Percentiles rank a stretch among this genome's conserved stretches.
Evolutionary conservation across 768 basidiomycete species (phyloP).

Genomic region (Mrakia hoshinonis): DNA sequence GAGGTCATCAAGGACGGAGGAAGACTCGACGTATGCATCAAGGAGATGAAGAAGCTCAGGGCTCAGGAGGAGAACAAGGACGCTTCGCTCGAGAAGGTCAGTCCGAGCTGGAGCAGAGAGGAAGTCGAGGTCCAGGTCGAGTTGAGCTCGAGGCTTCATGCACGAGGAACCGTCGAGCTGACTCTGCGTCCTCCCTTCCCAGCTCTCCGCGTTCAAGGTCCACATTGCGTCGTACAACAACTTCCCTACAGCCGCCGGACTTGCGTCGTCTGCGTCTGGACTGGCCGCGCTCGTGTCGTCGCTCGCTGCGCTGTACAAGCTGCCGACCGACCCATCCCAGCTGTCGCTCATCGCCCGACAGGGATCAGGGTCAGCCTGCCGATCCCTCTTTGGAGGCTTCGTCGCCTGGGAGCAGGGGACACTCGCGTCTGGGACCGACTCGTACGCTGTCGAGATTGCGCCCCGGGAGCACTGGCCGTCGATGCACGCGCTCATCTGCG

Average conservation of each 20-base stretch:
- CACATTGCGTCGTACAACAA: constrained; percentile 95
- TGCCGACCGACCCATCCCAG: constrained; percentile 65
- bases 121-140: not conserved
- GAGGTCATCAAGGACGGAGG: constrained; percentile 78
- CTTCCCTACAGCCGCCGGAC: constrained; percentile 96
- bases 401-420: constrained; percentile 86
- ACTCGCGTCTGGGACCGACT: constrained; percentile 64
- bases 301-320: constrained; percentile 72
- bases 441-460: constrained; percentile 77
- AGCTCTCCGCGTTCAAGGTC: constrained; percentile 64
- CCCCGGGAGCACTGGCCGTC: constrained; percentile 83
- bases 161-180: not conserved
- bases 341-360: constrained; percentile 93
- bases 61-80: constrained; percentile 55
- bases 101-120: not conserved
- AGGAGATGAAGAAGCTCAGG: constrained; percentile 72
- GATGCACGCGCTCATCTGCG: constrained; percentile 92
- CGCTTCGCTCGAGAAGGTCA: constrained; percentile 28
- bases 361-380: constrained; percentile 94
- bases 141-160: not conserved
- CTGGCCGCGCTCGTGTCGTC: constrained; percentile 91
- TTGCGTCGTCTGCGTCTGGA: constrained; percentile 93
- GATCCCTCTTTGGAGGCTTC: constrained; percentile 93
- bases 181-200: not conserved
- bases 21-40: constrained; percentile 72